Conservation (phyloP, 192 early-diverging fungal genomes). For the Chytriomyces confervae region DNA sequence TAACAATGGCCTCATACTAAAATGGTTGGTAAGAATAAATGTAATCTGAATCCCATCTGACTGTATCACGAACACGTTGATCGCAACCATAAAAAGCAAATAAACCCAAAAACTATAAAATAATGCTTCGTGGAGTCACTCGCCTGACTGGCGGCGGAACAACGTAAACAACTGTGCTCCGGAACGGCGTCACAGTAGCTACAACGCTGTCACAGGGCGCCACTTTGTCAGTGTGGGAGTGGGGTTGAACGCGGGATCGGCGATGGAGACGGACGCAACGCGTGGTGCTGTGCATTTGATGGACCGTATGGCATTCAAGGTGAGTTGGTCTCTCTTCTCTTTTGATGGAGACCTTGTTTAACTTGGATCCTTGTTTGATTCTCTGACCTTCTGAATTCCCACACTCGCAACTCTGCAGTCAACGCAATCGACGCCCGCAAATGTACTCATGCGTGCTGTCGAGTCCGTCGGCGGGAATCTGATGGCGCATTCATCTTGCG, state of each 20-base stretch:
- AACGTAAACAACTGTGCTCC: constrained; percentile 71
- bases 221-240: constrained; percentile 92
- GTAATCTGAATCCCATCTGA: too few relatives aligned
- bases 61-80: too few relatives aligned
- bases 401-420: constrained; percentile 45
- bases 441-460: constrained; percentile 73
- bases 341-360: background rate
- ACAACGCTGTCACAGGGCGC: constrained; percentile 79
- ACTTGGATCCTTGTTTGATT: background rate
- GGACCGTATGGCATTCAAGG: constrained; percentile 94
- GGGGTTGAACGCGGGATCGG: constrained; percentile 88
- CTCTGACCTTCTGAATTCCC: background rate
- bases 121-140: background rate
- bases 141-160: background rate
- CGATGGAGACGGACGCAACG: constrained; percentile 76
- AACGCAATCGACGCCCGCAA: constrained; percentile 71
- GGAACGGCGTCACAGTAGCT: constrained; percentile 89
- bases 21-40: too few relatives aligned
- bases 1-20: too few relatives aligned
- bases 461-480: constrained; percentile 91
- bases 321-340: constrained; percentile 19
- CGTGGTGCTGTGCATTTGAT: constrained; percentile 83
- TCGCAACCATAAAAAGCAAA: too few relatives aligned
- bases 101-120: too few relatives aligned
- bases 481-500: constrained; percentile 86